These are phyloP conservation scores for Rhodotorula sp. DNA, from an alignment of 1,284 basidiomycete species.

Conservation along the genomic window DNA sequence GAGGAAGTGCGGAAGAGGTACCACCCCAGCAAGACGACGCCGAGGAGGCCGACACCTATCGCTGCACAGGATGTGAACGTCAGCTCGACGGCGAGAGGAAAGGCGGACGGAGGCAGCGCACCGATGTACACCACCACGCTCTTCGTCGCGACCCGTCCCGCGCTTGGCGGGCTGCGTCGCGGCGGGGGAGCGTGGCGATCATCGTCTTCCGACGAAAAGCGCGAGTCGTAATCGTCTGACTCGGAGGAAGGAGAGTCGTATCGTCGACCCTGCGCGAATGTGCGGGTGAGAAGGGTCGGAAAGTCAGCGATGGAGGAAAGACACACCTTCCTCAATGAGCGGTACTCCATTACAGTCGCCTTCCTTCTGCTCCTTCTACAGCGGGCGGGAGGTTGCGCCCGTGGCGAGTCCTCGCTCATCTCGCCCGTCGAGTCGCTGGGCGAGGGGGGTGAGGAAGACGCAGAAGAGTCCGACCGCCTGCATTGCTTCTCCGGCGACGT, in stretches of 20 bases:
- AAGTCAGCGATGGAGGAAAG: too few species aligned
- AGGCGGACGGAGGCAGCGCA: not conserved
- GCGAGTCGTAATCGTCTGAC: conserved; percentile 12
- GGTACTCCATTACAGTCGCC: too few species aligned
- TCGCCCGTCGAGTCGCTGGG: too few species aligned
- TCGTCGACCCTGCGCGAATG: conserved; percentile 15
- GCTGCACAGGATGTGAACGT: not conserved
- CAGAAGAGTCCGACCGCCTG: too few species aligned
- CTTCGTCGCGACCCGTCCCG: not conserved
- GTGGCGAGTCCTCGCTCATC: too few species aligned
- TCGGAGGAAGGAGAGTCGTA: conserved; percentile 13
- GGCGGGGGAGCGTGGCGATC: not conserved
- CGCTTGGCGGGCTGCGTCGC: not conserved
- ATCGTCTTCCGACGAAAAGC: not conserved
- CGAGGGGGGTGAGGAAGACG: too few species aligned
- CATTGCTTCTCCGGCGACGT: too few species aligned
- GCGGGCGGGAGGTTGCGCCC: too few species aligned
- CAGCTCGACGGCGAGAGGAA: not conserved
- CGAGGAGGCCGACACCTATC: not conserved
- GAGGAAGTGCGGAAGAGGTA: not conserved
- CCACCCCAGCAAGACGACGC: not conserved
- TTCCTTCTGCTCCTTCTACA: too few species aligned
- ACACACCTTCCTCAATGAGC: too few species aligned
- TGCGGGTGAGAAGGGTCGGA: not conserved
- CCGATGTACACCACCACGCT: not conserved